Conservation (phyloP, 306 rosid genomes). For the Sesbania bispinosa region DNA sequence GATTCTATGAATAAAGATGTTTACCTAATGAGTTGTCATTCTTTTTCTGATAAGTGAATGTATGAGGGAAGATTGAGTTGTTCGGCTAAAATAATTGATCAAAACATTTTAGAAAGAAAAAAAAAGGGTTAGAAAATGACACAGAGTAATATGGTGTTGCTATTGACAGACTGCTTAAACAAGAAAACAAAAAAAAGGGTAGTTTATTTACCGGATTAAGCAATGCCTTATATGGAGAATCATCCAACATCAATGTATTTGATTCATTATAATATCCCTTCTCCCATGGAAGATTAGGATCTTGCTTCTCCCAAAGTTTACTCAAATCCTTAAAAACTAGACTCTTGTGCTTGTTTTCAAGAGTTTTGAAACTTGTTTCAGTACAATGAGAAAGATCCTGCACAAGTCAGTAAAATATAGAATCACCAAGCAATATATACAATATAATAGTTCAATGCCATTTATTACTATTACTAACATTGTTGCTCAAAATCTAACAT, state of each 20-base stretch:
- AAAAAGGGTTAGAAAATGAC: neutral
- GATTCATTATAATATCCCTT: conserved; percentile 56
- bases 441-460: neutral
- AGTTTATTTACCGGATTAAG: conserved; percentile 52
- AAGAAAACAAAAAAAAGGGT: neutral
- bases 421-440: neutral
- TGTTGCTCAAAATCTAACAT: neutral
- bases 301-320: conserved; percentile 67
- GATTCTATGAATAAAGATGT: neutral
- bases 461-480: neutral
- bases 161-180: neutral
- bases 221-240: conserved; percentile 78
- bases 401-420: neutral
- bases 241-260: conserved; percentile 72
- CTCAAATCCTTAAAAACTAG: conserved; percentile 71
- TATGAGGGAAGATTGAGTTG: conserved; percentile 61
- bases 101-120: neutral
- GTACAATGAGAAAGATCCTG: conserved; percentile 75
- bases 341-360: conserved; percentile 54
- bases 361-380: conserved; percentile 47
- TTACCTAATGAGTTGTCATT: conserved; percentile 62
- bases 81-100: conserved; percentile 38
- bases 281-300: conserved; percentile 74
- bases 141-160: neutral
- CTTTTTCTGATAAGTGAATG: conserved; percentile 46